A percentile compares a stretch with the other conserved stretches of the same genome.
These are phyloP conservation scores for Tephrocybe rancida DNA, from an alignment of 768 basidiomycete genomes.

Conservation along the genomic window DNA sequence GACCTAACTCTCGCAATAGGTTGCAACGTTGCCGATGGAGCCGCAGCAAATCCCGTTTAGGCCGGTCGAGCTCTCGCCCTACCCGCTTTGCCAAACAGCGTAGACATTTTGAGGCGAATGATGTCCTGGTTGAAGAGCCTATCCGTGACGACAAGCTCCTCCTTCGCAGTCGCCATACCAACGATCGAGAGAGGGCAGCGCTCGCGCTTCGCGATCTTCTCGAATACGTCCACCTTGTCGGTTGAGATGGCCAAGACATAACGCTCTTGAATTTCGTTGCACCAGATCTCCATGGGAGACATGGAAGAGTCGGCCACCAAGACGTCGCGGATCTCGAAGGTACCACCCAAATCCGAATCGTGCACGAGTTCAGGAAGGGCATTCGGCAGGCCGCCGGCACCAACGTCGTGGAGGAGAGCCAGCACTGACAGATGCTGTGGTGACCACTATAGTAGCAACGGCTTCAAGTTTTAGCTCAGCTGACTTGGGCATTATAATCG, in stretches of 20 bases:
- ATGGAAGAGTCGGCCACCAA: constrained; percentile 90
- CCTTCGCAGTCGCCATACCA: constrained; percentile 79
- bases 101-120: constrained; percentile 91
- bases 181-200: constrained; percentile 94
- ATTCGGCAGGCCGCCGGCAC: constrained; percentile 95
- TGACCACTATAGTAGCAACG: no score
- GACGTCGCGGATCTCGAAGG: constrained; percentile 92
- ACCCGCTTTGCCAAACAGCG: constrained; percentile 96
- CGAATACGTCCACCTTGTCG: constrained; percentile 64
- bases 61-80: no score
- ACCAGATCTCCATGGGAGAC: constrained; percentile 99
- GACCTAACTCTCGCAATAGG: no score
- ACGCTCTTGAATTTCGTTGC: constrained; percentile 97
- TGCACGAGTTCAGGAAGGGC: constrained; percentile 97
- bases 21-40: no score
- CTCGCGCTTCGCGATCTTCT: constrained; percentile 80
- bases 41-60: no score
- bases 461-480: no score
- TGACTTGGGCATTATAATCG: not conserved
- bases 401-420: constrained; percentile 84
- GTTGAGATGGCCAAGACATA: constrained; percentile 91
- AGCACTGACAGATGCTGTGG: no score
- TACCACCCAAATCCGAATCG: constrained; percentile 89
- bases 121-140: constrained; percentile 77
- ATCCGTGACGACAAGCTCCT: constrained; percentile 89